Evolutionary conservation across 192 early-diverging fungal species (phyloP), one percentile per base, ranked within the genome.

Genomic region (Coemansia sp.): DNA sequence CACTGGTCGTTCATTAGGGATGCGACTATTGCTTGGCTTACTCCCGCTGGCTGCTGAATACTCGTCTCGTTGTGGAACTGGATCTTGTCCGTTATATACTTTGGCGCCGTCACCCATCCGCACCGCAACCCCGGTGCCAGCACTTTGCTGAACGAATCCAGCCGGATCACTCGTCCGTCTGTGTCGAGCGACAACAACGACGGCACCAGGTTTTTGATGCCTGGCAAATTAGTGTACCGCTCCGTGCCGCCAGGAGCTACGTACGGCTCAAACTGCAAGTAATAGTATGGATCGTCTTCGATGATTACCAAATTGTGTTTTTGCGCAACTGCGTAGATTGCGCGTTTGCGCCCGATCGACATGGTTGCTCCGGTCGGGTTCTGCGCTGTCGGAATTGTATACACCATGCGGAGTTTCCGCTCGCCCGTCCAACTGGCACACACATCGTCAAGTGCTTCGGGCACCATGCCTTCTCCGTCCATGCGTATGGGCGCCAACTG

Each of bases 231-330:
- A 3, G 37, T 38, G 45, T 64, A 73, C 53, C 73, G 69, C 29
- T 70, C 57, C 3, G 58, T 21, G 24, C 62, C 59, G 5, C 22
- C 29, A 19, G 61, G 60, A 23, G 60, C 51, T 21, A 24, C 53
- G 54, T 73, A 79, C 19, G 65, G 61, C 24, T 73, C 74, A 57
- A 87, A 86, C 77, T 96, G 94, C 32, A 98, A 72, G 57, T 92
- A 96, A 64, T 92, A 96, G 70, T 98, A 98, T 15, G 96, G 95
- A 71, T 97, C 96, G 65, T 98, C 96, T 70, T 98, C 96, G 24
- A 96, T 73, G 27, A 98, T 91, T 15, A 98, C 75, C 51, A 98
- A 60, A 51, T 93, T 79, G 71, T 92, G 89, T 63, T 87, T 82
- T 52, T 83, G 82, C 7, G 88, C 88, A 60, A 96, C 82, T 23